Evolutionary conservation across 768 basidiomycete genomes (phyloP).

Genomic region (Phaeotremella skinneri): DNA sequence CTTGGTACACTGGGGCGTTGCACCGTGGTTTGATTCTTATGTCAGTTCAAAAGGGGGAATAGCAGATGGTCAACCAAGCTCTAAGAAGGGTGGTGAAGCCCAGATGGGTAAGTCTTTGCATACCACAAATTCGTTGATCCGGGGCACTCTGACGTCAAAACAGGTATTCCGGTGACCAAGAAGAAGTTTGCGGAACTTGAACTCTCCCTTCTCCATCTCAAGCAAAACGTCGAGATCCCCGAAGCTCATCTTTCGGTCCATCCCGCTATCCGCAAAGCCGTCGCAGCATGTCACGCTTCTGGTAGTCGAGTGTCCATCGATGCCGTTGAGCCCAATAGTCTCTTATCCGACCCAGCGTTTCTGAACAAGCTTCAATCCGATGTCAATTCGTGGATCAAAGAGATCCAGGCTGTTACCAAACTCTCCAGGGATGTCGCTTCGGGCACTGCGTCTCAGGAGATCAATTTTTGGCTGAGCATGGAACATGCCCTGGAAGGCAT

Average conservation of each 20-base stretch:
- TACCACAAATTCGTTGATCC: no score
- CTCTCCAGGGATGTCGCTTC: constrained; percentile 88
- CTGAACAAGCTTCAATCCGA: constrained; percentile 89
- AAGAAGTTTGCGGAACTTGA: constrained; percentile 99
- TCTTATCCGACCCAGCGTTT: constrained; percentile 83
- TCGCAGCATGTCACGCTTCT: constrained; percentile 58
- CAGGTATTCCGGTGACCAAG: constrained; percentile 94
- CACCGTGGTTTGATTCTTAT: constrained; percentile 98
- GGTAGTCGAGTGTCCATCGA: constrained; percentile 64
- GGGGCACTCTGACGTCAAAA: constrained; percentile 13
- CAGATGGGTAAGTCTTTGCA: constrained; percentile 65
- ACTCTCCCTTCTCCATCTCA: constrained; percentile 84
- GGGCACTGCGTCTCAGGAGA: constrained; percentile 95
- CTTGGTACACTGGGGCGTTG: constrained; percentile 89
- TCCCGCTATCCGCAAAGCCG: constrained; percentile 79
- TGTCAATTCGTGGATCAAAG: constrained; percentile 97
- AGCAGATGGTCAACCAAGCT: constrained; percentile 49
- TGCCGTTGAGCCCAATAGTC: constrained; percentile 69
- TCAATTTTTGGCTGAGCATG: constrained; percentile 97
- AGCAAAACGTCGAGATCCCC: constrained; percentile 98
- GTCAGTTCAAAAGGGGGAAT: constrained; percentile 71
- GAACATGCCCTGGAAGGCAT: constrained; percentile 91
- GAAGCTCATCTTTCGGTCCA: constrained; percentile 92
- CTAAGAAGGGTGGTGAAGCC: constrained; percentile 66
- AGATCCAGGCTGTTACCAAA: constrained; percentile 94